Evolutionary conservation across 805 yeast species (phyloP).

Genomic region (Candida khao-thaluensis): DNA sequence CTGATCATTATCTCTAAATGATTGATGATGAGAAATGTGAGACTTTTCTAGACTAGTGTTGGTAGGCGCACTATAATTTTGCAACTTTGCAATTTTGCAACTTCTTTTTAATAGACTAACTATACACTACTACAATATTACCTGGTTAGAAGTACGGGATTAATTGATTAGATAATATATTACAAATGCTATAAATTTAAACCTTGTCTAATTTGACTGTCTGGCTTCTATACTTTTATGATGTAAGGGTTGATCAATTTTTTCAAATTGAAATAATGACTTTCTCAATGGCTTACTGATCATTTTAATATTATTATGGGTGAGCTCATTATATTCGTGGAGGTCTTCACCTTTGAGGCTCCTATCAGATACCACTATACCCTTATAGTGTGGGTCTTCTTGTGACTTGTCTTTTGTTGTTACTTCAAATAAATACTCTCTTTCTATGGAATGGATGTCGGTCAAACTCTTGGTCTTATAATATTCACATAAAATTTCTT

Average conservation of each 20-base stretch:
- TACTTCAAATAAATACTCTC: constrained; percentile 15
- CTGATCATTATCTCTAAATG: background rate
- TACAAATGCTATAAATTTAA: too few relatives aligned
- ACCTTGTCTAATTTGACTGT: too few relatives aligned
- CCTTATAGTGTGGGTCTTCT: background rate
- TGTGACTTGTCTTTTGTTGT: background rate
- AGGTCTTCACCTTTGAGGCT: constrained; percentile 9
- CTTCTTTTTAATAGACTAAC: too few relatives aligned
- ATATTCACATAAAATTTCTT: constrained; percentile 26
- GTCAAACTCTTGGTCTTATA: constrained; percentile 26
- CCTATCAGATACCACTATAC: constrained; percentile 6
- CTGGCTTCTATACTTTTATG: constrained; percentile 5
- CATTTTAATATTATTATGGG: constrained; percentile 16
- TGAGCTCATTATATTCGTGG: constrained; percentile 13
- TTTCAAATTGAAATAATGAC: constrained; percentile 18
- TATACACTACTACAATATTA: too few relatives aligned
- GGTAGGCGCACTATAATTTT: background rate
- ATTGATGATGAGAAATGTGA: background rate
- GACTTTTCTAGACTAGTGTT: background rate
- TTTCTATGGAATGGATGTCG: constrained; percentile 24
- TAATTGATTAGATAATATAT: too few relatives aligned
- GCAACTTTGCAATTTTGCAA: too few relatives aligned
- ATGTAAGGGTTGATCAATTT: constrained; percentile 18
- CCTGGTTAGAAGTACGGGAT: too few relatives aligned
- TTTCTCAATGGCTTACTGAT: constrained; percentile 17